Base-by-base conservation (phyloP, 768 basidiomycete genomes). In the Serendipita sp. region DNA sequence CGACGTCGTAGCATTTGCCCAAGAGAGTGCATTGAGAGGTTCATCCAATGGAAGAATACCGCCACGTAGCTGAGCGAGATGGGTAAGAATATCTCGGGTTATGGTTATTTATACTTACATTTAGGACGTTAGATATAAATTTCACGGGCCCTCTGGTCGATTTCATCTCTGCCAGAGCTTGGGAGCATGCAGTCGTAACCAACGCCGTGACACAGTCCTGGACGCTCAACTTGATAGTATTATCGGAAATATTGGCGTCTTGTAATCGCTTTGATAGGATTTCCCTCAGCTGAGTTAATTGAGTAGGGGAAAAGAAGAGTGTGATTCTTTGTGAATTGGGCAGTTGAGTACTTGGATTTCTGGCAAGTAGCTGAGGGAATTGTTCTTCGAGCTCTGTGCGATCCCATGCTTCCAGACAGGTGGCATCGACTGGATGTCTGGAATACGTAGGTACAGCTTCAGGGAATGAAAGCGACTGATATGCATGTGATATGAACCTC, bases 141-240 rank as follows among this genome's bases (percentile, higher is more conserved):
- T 27, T 60, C 27, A 60, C 36, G 4, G 55, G 55, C 55, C 16
- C 27, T n/a, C 1, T n/a, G 5, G 18, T 31, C 48, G 31, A 52
- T 1, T n/a, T n/a, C 11, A 29, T 11, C 31, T 60, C 16, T 10
- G 48, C 48, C n/a, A 50, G n/a, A 50, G 48, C 48, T 18, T 50
- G 48, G 8, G 55, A 60, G n/a, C 55, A 60, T 10, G 55, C 11
- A 8, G 34, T 29, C 8, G 55, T n/a, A 10, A 60, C 55, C 16
- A 60, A n/a, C 27, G 55, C 55, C 36, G 55, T 60, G 16, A 60
- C 55, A n/a, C 55, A 60, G 33, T 60, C 55, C 31, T 60, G 55
- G 10, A 31, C 10, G 33, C 55, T 60, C 16, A 60, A n/a, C 8
- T 16, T 60, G 48, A 50, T n/a, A 8, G n/a, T 5, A 50, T 50